Evolutionary conservation across 208 protist genomes (phyloP).

Genomic region (Trypanosoma mega): DNA sequence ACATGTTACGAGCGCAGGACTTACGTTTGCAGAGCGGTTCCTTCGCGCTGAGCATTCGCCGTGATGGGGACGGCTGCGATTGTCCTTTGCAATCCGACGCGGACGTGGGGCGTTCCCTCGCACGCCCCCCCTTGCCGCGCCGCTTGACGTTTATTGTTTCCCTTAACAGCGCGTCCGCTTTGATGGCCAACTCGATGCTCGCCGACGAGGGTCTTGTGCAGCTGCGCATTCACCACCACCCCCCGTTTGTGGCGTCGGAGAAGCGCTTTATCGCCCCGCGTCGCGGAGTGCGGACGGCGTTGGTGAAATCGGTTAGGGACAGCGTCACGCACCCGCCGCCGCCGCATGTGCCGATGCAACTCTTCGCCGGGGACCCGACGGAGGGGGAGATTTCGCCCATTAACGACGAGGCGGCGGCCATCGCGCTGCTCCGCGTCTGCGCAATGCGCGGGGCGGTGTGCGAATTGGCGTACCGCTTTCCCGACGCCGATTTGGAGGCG

Average conservation of each 20-base stretch:
- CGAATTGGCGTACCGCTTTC: slow-evolving; percentile 19
- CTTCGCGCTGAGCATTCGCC: slow-evolving; percentile 44
- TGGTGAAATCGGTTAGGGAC: slow-evolving; percentile 11
- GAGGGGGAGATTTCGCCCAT: background rate
- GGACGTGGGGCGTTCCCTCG: slow-evolving; percentile 17
- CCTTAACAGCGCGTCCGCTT: background rate
- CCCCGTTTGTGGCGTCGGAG: background rate
- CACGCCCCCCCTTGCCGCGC: background rate
- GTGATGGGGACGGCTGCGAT: slow-evolving; percentile 1
- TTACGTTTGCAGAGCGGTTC: slow-evolving; percentile 50
- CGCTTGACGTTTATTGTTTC: slow-evolving; percentile 15
- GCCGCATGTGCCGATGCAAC: background rate
- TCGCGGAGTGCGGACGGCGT: slow-evolving; percentile 16
- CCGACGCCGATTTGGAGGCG: background rate
- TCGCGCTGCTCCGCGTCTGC: slow-evolving; percentile 5
- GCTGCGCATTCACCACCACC: slow-evolving; percentile 19
- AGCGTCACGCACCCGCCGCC: background rate
- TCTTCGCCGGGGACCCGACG: slow-evolving; percentile 1
- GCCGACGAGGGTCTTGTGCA: slow-evolving; percentile 18
- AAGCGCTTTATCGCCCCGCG: slow-evolving; percentile 25
- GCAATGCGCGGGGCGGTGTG: background rate
- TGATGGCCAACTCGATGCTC: slow-evolving; percentile 19
- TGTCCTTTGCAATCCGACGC: slow-evolving; percentile 2
- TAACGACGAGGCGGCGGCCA: slow-evolving; percentile 5
- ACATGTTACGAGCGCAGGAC: slow-evolving; percentile 53